phyloP scores from a whole-genome alignment of 805 yeast species.

The Kregervanrija delftensis region DNA sequence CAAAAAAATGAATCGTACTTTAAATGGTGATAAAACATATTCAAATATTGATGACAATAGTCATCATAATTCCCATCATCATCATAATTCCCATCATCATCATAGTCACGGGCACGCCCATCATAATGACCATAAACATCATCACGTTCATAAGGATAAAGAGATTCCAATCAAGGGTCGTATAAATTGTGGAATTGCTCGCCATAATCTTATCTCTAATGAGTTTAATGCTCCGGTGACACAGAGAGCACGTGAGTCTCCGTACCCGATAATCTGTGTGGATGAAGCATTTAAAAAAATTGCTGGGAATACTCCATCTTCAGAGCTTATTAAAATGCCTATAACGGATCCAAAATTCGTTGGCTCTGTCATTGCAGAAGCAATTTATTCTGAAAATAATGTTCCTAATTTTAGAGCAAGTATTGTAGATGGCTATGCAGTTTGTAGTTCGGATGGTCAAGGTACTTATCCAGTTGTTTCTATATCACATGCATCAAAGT shows the following conservation, averaged over 20 bases:
- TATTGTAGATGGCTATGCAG: conserved; percentile 53
- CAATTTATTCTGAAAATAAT: conserved; percentile 29
- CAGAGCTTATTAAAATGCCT: conserved; percentile 18
- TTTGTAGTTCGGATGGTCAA: conserved; percentile 37
- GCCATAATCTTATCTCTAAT: conserved; percentile 32
- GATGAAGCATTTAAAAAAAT: conserved; percentile 33
- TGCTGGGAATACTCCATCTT: conserved; percentile 26
- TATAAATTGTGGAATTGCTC: conserved; percentile 26
- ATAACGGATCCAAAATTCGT: conserved; percentile 23
- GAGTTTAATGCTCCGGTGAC: conserved; percentile 32
- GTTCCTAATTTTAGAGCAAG: conserved; percentile 49
- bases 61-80: conserved; percentile 9
- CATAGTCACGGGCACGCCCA: conserved; percentile 12
- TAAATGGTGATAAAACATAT: conserved; percentile 20
- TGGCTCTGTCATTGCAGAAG: conserved; percentile 38
- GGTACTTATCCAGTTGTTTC: conserved; percentile 35
- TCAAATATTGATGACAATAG: conserved; percentile 1
- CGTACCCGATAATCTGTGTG: conserved; percentile 41
- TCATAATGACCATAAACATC: conserved; percentile 11
- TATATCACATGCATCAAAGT: conserved; percentile 36
- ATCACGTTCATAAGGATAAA: conserved; percentile 15
- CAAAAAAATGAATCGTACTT: conserved; percentile 21
- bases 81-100: conserved; percentile 9
- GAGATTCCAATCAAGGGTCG: conserved; percentile 6
- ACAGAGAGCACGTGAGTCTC: conserved; percentile 38